phyloP scores from a whole-genome alignment of 192 early-diverging fungal genomes.

The Coemansia sp. region DNA sequence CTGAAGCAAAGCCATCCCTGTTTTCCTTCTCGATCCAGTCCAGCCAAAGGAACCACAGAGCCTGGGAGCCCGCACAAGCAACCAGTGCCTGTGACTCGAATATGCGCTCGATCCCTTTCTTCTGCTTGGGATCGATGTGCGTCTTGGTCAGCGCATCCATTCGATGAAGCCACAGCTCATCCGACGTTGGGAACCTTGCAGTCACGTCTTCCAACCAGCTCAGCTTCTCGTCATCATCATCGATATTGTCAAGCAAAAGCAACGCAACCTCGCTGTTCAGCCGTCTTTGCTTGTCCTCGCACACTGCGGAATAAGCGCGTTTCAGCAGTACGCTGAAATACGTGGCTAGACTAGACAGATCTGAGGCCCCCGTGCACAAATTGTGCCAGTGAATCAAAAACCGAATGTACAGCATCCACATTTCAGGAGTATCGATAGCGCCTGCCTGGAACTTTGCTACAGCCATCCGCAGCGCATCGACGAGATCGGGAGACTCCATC shows the following conservation, averaged over 20 bases:
- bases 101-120: constrained; percentile 50
- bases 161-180: constrained; percentile 33
- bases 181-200: constrained; percentile 26
- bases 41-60: constrained; percentile 49
- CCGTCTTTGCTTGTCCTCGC: constrained; percentile 44
- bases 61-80: constrained; percentile 35
- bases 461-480: constrained; percentile 44
- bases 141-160: constrained; percentile 9
- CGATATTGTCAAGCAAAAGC: constrained; percentile 18
- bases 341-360: constrained; percentile 16
- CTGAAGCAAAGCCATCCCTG: not conserved
- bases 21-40: constrained; percentile 40
- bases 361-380: not conserved
- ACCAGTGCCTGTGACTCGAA: constrained; percentile 47
- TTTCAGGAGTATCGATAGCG: constrained; percentile 36
- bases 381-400: constrained; percentile 62
- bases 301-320: constrained; percentile 59
- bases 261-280: constrained; percentile 61
- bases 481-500: constrained; percentile 62
- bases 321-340: constrained; percentile 57
- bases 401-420: constrained; percentile 66
- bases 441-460: constrained; percentile 60
- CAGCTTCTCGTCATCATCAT: not conserved
- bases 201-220: constrained; percentile 30
- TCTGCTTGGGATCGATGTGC: not conserved